Conservation (phyloP, 345 rosid species). For the Atalantia buxifolia region DNA sequence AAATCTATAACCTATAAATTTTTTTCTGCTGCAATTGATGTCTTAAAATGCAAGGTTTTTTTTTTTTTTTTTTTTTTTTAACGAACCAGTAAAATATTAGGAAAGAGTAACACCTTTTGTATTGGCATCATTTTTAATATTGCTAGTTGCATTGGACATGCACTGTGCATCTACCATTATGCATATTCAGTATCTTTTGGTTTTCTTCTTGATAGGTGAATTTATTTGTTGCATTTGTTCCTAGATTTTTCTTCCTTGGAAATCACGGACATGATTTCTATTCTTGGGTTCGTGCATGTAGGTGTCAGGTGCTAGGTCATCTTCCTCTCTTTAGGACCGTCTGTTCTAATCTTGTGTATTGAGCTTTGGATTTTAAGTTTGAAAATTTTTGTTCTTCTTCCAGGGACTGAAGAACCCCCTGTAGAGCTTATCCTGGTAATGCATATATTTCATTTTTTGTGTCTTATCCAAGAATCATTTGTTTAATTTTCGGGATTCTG, state of each 20-base stretch:
- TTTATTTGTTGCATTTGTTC: neutral
- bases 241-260: neutral
- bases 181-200: neutral
- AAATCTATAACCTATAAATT: conserved; percentile 23
- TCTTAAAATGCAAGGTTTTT: neutral
- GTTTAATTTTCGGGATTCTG: neutral
- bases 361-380: conserved; percentile 13
- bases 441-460: conserved; percentile 9
- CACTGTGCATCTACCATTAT: neutral
- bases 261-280: neutral
- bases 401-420: conserved; percentile 80
- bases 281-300: neutral
- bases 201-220: neutral
- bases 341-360: conserved; percentile 1
- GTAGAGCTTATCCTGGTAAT: conserved; percentile 62
- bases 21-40: conserved; percentile 12
- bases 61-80: neutral
- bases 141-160: neutral
- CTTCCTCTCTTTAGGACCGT: neutral
- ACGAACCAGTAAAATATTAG: neutral
- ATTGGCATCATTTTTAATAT: neutral
- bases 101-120: neutral
- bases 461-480: neutral
- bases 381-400: conserved; percentile 31
- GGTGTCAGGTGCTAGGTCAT: neutral